These are phyloP conservation scores for Suhomyces kunorum DNA, from an alignment of 1,139 yeast species.

Conservation along the genomic window DNA sequence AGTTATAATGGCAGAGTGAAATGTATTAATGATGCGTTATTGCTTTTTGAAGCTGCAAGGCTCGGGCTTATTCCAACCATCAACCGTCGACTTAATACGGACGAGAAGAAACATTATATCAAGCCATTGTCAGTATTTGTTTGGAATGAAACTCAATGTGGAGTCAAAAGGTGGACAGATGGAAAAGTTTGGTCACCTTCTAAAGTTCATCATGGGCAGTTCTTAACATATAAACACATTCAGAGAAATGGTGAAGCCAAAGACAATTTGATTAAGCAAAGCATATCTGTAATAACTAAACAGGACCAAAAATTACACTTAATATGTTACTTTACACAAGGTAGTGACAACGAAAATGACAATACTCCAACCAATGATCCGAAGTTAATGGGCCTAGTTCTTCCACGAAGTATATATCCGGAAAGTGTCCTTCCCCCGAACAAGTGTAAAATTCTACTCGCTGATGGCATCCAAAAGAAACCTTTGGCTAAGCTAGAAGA, in stretches of 20 bases:
- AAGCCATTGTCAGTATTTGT: slow-evolving; percentile 63
- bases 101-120: slow-evolving; percentile 33
- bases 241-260: slow-evolving; percentile 32
- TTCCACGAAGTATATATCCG: slow-evolving; percentile 18
- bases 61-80: slow-evolving; percentile 57
- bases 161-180: slow-evolving; percentile 78
- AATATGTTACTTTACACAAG: slow-evolving; percentile 42
- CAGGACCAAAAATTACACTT: slow-evolving; percentile 55
- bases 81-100: slow-evolving; percentile 49
- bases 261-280: slow-evolving; percentile 58
- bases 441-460: not conserved
- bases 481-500: too few species aligned
- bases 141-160: slow-evolving; percentile 72
- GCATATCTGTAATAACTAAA: slow-evolving; percentile 53
- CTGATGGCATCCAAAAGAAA: too few species aligned
- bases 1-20: slow-evolving; percentile 63
- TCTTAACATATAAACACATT: slow-evolving; percentile 65
- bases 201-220: slow-evolving; percentile 56
- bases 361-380: slow-evolving; percentile 24
- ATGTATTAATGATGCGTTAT: slow-evolving; percentile 61
- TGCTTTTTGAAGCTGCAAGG: slow-evolving; percentile 65
- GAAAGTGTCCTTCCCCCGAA: slow-evolving; percentile 8
- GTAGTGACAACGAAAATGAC: not conserved
- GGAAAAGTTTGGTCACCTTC: slow-evolving; percentile 74
- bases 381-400: slow-evolving; percentile 19